Evolutionary conservation across 768 basidiomycete species (phyloP), one percentile per base, ranked within the genome.

Genomic region (Pisolithus tinctorius): DNA sequence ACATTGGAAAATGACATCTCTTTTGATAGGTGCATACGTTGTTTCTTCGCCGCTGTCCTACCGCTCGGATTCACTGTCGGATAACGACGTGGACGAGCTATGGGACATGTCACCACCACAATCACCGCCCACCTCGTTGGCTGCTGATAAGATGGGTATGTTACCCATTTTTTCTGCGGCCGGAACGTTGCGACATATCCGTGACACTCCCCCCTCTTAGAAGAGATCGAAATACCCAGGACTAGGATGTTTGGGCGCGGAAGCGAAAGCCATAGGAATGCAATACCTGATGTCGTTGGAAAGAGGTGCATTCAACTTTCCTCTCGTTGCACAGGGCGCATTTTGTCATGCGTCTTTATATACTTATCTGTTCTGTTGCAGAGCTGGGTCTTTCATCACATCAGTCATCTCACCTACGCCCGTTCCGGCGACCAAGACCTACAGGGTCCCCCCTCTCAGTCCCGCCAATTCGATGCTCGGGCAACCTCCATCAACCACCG

Each of bases 1-100:
- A 40, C 23, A 5, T 39, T 16, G 14, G 30, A 31, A 31, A 7
- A 31, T 31, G 30, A 31, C 31, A 14, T 13, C 10, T 13, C 16
- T 4, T 6, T 30, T 48, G 16, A 25, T 40, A 68, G 68, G 52
- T 11, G 58, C 53, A 58, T 66, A 44, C 74, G 73, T 72, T 14
- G 71, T 74, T 37, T 74, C 75, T 1, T 72, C 73, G 11, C 69
- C 74, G 0, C 65, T 70, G 1, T 72, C 73, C 9, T 61, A 62
- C 10, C 68, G 72, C 10, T 27, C 45, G 23, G 52, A 48, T 50
- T 74, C 70, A 14, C 72, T 74, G 39, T 57, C n/a, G n/a, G n/a
- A n/a, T n/a, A n/a, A n/a, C n/a, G n/a, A n/a, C n/a, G n/a, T n/a
- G n/a, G n/a, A n/a, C n/a, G n/a, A n/a, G n/a, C n/a, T n/a, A n/a